A percentile compares a stretch with the other conserved stretches of the same genome.
Conservation (phyloP, 192 early-diverging fungal species). For the Coemansia sp. region DNA sequence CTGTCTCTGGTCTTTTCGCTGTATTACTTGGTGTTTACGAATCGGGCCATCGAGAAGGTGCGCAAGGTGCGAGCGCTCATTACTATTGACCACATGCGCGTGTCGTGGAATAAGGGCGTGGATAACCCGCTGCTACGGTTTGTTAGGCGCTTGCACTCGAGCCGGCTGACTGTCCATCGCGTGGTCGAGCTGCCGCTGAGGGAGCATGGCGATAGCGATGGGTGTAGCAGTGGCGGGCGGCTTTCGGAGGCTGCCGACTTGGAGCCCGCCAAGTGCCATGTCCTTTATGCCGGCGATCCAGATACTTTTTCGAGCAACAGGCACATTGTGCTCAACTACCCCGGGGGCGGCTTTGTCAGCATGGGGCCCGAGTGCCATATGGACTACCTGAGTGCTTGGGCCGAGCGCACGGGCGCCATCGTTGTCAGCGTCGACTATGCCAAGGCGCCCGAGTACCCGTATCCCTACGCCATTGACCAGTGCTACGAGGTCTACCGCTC, state of each 20-base stretch:
- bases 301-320: conserved; percentile 32
- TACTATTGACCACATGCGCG: conserved; percentile 81
- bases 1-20: conserved; percentile 72
- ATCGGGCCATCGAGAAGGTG: conserved; percentile 82
- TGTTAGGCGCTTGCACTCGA: conserved; percentile 20
- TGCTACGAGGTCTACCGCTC: conserved; percentile 83
- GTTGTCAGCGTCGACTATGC: conserved; percentile 87
- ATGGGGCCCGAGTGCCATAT: conserved; percentile 87
- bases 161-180: conserved; percentile 14
- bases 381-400: conserved; percentile 80
- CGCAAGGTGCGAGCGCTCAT: conserved; percentile 72
- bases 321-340: conserved; percentile 61
- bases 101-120: conserved; percentile 84
- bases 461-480: conserved; percentile 85
- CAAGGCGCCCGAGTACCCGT: conserved; percentile 95
- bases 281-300: conserved; percentile 59
- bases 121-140: conserved; percentile 41
- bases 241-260: conserved; percentile 17
- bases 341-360: conserved; percentile 90
- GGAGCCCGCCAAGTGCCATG: conserved; percentile 45
- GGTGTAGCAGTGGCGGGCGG: background rate
- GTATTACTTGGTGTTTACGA: conserved; percentile 83
- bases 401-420: conserved; percentile 65
- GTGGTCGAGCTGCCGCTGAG: conserved; percentile 6
- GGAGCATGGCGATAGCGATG: background rate